phyloP scores from a whole-genome alignment of 805 yeast species.

The Myxozyma monticola region DNA sequence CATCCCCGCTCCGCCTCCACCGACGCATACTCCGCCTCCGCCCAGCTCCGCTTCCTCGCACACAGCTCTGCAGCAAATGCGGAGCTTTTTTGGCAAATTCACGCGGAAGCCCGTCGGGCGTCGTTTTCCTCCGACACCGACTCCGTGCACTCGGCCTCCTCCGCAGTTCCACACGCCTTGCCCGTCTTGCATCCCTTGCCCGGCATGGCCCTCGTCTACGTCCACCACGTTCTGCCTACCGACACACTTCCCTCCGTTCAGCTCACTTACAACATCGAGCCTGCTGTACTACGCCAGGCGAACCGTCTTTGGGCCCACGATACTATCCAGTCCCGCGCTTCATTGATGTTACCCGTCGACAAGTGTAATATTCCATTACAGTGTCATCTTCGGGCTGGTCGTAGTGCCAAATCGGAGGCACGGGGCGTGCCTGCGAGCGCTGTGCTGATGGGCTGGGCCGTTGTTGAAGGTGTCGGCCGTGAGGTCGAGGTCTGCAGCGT shows the following conservation, averaged over 20 bases:
- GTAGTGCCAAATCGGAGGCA: slow-evolving; percentile 1
- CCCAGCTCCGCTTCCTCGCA: slow-evolving; percentile 23
- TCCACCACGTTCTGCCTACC: slow-evolving; percentile 25
- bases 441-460: slow-evolving; percentile 17
- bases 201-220: slow-evolving; percentile 27
- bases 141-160: not conserved
- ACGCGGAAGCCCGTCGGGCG: not conserved
- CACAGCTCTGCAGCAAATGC: slow-evolving; percentile 21
- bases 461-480: slow-evolving; percentile 18
- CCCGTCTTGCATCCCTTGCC: not conserved
- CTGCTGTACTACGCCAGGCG: slow-evolving; percentile 22
- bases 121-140: not conserved
- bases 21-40: slow-evolving; percentile 21
- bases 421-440: slow-evolving; percentile 14
- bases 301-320: slow-evolving; percentile 33
- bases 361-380: slow-evolving; percentile 23
- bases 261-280: slow-evolving; percentile 26
- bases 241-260: slow-evolving; percentile 31
- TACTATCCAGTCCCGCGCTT: slow-evolving; percentile 30
- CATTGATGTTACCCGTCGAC: slow-evolving; percentile 29
- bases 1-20: no score
- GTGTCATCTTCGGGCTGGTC: slow-evolving; percentile 15
- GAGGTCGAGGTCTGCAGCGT: slow-evolving; percentile 23
- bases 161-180: slow-evolving; percentile 1
- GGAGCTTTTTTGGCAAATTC: slow-evolving; percentile 26